Evolutionary conservation across 148 eudicot species (phyloP), one percentile per base, ranked within the genome.

Genomic region (Amaranthus cruentus): DNA sequence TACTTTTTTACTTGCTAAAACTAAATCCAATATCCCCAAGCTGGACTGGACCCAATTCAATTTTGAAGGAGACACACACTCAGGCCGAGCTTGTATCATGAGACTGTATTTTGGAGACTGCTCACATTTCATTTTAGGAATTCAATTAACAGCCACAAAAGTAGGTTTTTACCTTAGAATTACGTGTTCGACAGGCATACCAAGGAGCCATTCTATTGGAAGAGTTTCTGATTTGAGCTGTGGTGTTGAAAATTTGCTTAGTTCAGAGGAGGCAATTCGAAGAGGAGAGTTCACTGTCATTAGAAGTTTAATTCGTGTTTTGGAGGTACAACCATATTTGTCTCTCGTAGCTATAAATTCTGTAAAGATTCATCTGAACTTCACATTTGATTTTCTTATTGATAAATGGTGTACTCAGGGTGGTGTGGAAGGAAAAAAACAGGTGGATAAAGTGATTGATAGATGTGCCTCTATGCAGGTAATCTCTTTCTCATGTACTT

Each of bases 391-490:
- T 47, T 28, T 28, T 71, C 74, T 66, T 76, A 62, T 76, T 73
- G 62, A 46, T 69, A 57, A 72, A 66, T 74, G 73, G 47, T 59
- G 6, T 72, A 47, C 82, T 74, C 75, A 93, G 98, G 98, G 98
- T 67, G 98, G 98, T n/a, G 94, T 91, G 72, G 98, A 93, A 88
- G 98, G 98, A 78, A 93, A 93, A 85, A 83, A 87, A 76, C 96
- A 90, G 73, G 98, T 93, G 75, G 98, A 93, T 76, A 83, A 91
- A 83, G 98, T 89, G 77, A 93, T 93, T 73, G 98, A 93, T 81
- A 88, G 87, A 82, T 93, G 98, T 83, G 79, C 98, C 55, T 84
- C 98, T 82, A 93, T 93, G 98, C 98, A 93, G 98, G 98, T 93
- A 84, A 63, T 67, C 63, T 67, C 57, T 55, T 69, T 59, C 49